Base-by-base conservation (phyloP, 2,329 filamentous ascomycete genomes). In the Tolypocladium inflatum region DNA sequence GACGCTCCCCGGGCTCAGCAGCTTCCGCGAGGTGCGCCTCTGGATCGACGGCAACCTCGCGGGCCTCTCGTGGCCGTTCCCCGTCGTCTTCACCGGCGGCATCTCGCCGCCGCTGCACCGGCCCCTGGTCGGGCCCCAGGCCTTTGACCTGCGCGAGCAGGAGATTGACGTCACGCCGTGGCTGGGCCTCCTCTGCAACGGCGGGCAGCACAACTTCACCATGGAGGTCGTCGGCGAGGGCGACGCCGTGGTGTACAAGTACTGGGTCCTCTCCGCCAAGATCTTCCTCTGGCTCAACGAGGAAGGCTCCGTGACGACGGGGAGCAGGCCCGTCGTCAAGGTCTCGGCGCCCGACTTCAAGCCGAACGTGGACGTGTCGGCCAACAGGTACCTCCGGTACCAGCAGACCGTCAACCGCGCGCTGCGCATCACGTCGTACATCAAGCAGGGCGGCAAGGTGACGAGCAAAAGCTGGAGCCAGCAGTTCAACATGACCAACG, bases 111-210 rank as follows among this genome's bases (percentile, higher is more conserved):
- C 84, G 1, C 79, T 94, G 43, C 91, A 91, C 81, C 79, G 89
- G 8, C 90, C 90, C 0, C 80, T 94, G 57, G 90, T 89, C 3
- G 89, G 89, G 1, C 83, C 89, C 23, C 86, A 94, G 65, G 84
- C 89, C 0, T 94, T 91, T 68, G 89, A 94, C 67, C 76, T 95
- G 30, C 78, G 82, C 51, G 89, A 94, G 68, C 85, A 90, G 62
- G 88, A 94, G 68, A 89, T 95, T 61, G 90, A 95, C 66, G 85
- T 95, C 54, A 87, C 89, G 1, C 85, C 89, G 0, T 94, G 87
- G 77, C 75, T 94, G 3, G 83, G 87, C 0, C 59, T 87, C 1
- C 77, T 94, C 1, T 86, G 82, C 62, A 85, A 92, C 64, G 86
- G 85, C 0, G 64, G 75, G 2, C 63, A 76, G 8, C 89, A 93